Evolutionary conservation across 768 basidiomycete genomes (phyloP).

Genomic region (Favolaschia claudopus): DNA sequence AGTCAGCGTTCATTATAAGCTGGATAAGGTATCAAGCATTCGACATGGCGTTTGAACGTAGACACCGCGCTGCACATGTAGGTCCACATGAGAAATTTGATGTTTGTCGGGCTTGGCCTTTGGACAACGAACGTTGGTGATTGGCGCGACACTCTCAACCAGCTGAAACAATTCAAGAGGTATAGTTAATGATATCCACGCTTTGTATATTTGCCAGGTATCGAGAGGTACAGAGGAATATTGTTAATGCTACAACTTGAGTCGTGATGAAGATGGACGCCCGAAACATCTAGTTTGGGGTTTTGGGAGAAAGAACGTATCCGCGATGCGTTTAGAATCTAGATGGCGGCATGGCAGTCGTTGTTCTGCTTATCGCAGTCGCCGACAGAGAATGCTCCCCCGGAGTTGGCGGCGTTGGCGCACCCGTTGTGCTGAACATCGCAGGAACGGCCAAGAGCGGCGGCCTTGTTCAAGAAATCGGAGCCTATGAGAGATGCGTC

Average conservation of each 20-base stretch:
- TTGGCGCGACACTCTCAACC: no score
- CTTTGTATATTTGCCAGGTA: constrained; percentile 20
- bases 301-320: constrained; percentile 34
- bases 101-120: no score
- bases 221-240: constrained; percentile 29
- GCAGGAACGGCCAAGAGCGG: constrained; percentile 64
- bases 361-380: constrained; percentile 33
- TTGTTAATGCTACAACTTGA: constrained; percentile 58
- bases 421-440: constrained; percentile 66
- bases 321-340: constrained; percentile 35
- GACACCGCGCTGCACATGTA: no score
- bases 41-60: no score
- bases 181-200: constrained; percentile 24
- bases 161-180: no score
- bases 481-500: constrained; percentile 31
- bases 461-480: constrained; percentile 56
- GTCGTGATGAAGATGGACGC: constrained; percentile 38
- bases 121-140: no score
- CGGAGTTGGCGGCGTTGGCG: constrained; percentile 58
- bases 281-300: constrained; percentile 37
- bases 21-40: no score
- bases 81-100: no score
- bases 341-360: constrained; percentile 34
- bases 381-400: constrained; percentile 45
- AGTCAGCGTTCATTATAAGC: neutral